Evolutionary conservation across 345 rosid species (phyloP), one percentile per base, ranked within the genome.

Genomic region (Citrus glauca): DNA sequence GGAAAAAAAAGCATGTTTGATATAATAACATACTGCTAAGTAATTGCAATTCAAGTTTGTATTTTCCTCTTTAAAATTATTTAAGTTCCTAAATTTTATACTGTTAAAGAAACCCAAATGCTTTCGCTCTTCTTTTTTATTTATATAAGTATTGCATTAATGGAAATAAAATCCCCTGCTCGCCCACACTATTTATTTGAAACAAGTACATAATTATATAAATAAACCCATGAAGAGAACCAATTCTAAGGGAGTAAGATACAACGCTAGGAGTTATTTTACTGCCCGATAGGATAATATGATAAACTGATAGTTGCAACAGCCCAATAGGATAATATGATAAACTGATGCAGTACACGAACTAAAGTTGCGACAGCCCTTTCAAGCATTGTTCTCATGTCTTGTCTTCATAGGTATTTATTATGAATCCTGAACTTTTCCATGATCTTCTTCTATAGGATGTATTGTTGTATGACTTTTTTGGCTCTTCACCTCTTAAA

Each of bases 401-500:
- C n/a, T 27, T n/a, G 5, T 75, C 22, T 67, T 50, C 70, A 5
- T 70, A n/a, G 7, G 48, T 40, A 13, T 16, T 16, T 17, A 42
- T 30, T 37, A 25, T 59, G 19, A 42, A 75, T 64, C 53, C 48
- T 62, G 4, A 69, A 7, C 37, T 38, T 24, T 35, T 53, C 37
- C 19, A 22, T n/a, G 2, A 22, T 4, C 16, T 65, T 25, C 19
- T 66, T 9, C 40, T 76, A 71, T 61, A 89, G 92, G 91, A 87
- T 81, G 92, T 90, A 1, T 66, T 90, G 32, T 50, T 89, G 50
- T 89, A 83, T 78, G 79, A 86, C 75, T 87, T 90, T 76, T 90
- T 90, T 72, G 83, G 91, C 22, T 75, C 89, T 5, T 89, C 92
- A 32, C 83, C 84, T 14, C 30, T 82, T 42, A 84, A 75, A 74